phyloP scores from a whole-genome alignment of 805 yeast genomes.

The Saturnispora zaruensis region DNA sequence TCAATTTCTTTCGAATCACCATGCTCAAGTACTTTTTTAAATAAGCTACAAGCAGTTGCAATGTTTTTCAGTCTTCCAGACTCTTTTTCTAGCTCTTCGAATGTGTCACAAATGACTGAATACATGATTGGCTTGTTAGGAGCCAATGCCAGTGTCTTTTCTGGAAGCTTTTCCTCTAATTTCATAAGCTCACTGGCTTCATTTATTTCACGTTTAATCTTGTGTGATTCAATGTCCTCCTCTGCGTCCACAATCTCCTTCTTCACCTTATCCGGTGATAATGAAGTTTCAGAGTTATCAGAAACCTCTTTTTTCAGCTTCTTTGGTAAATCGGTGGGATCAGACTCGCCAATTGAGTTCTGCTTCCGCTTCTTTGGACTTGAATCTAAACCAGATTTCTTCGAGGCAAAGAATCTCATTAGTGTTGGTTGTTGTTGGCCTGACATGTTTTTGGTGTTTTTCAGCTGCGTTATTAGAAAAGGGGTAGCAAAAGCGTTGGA shows the following conservation, averaged over 20 bases:
- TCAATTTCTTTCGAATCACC: constrained; percentile 22
- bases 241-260: constrained; percentile 4
- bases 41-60: constrained; percentile 65
- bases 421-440: constrained; percentile 10
- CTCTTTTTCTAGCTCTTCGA: constrained; percentile 71
- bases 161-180: constrained; percentile 7
- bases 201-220: constrained; percentile 15
- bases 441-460: neutral
- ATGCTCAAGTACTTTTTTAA: constrained; percentile 47
- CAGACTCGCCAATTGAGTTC: neutral
- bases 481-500: neutral
- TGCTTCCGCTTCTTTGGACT: neutral
- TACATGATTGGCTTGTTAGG: constrained; percentile 27
- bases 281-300: neutral
- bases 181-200: constrained; percentile 18
- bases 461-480: neutral
- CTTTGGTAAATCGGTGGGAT: neutral
- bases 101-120: constrained; percentile 47
- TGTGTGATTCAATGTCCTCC: constrained; percentile 15
- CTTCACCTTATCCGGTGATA: neutral
- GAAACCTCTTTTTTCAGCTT: neutral
- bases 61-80: constrained; percentile 79
- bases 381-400: neutral
- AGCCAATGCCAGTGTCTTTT: neutral
- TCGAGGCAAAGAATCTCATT: constrained; percentile 13